phyloP scores from a whole-genome alignment of 2,329 filamentous ascomycete species.

The Plectosphaerella cucumerina region DNA sequence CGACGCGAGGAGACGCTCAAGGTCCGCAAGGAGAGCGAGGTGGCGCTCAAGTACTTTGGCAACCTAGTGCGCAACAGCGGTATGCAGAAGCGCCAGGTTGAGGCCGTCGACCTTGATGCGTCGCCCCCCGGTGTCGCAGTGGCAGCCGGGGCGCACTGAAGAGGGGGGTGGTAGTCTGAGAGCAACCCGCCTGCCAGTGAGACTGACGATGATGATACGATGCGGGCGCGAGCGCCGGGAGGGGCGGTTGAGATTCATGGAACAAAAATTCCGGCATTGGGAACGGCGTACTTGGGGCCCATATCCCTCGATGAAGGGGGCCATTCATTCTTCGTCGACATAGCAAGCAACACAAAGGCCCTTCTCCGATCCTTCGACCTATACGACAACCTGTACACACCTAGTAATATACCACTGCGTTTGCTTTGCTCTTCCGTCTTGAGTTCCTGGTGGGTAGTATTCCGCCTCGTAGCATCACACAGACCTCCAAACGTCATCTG shows the following conservation, averaged over 20 bases:
- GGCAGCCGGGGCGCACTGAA: neutral
- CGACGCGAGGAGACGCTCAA: slow-evolving; percentile 82
- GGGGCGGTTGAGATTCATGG: neutral
- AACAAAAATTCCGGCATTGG: neutral
- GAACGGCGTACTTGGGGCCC: neutral
- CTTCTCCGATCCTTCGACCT: no score
- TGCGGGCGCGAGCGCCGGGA: no score
- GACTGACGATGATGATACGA: neutral
- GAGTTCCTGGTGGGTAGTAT: no score
- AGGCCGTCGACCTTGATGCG: slow-evolving; percentile 51
- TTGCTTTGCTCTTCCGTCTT: no score
- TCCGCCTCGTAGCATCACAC: no score
- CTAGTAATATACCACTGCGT: no score
- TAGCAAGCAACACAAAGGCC: no score
- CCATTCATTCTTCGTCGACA: no score
- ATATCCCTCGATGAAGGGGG: no score
- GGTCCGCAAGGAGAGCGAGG: slow-evolving; percentile 76
- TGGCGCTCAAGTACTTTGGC: slow-evolving; percentile 84
- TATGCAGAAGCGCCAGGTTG: slow-evolving; percentile 44
- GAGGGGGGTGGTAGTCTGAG: neutral
- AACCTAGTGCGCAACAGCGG: slow-evolving; percentile 70
- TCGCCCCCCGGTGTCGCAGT: slow-evolving; percentile 32
- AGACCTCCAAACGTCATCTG: no score
- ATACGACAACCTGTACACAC: no score
- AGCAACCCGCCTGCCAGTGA: neutral